Base-by-base conservation (phyloP, 2,329 filamentous ascomycete species). In the Ophiosphaerella korrae region DNA sequence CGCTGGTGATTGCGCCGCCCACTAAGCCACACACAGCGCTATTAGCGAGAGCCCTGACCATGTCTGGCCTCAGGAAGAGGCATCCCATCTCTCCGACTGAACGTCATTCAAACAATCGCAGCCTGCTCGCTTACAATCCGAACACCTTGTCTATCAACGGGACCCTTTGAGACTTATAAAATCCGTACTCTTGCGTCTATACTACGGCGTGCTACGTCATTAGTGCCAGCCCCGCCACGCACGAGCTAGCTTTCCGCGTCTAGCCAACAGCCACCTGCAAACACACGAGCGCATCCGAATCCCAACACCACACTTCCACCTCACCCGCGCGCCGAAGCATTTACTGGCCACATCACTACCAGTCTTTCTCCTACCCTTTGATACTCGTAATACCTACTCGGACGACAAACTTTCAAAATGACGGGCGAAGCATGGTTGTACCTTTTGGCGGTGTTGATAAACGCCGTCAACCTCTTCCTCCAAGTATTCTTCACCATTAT, bases 401-500 rank as follows among this genome's bases (percentile, higher is more conserved):
- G 66, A 67, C 58, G 65, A 37, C 29, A 55, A 48, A 41, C 56
- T 50, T 44, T 65, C 76, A 86, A 75, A 74, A 97, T 97, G 92
- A 96, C 92, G 72, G 92, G 92, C 78, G 92, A 97, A 85, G 92
- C 92, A 76, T 97, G 94, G 94, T 83, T 99, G 76, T 99, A 95
- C 82, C 87, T 99, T 70, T 84, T 99, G 78, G 88, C 93, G 79
- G 95, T 99, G 78, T 85, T 99, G 75, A 95, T 99, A 83, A 99
- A 99, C 82, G 94, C 94, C 81, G 92, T 99, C 86, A 99, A 99
- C 83, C 85, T 99, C 73, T 99, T 99, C 79, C 84, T 99, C 51
- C 95, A 99, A 82, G 94, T 99, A 69, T 99, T 99, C 85, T 99
- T 99, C 82, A 99, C 94, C 52, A 99, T 99, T 74, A 99, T 99